phyloP scores from a whole-genome alignment of 306 rosid genomes.

The Prunus dulcis region DNA sequence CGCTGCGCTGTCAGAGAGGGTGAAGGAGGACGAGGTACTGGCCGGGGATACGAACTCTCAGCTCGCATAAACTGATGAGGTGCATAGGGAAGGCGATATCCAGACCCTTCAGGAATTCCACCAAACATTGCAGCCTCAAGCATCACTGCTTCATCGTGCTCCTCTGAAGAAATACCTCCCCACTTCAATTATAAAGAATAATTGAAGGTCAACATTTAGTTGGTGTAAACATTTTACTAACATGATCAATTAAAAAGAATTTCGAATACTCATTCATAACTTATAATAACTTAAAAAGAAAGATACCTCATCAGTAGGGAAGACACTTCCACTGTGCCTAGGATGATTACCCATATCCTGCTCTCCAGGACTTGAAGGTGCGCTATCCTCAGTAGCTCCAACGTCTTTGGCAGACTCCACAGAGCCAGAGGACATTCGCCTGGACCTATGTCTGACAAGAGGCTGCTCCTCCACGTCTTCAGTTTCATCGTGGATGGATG shows the following conservation, averaged over 20 bases:
- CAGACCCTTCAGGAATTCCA: constrained; percentile 77
- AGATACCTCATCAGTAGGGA: constrained; percentile 70
- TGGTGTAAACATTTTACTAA: constrained; percentile 12
- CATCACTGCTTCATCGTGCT: constrained; percentile 94
- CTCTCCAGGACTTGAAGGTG: constrained; percentile 49
- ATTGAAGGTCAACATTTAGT: constrained; percentile 14
- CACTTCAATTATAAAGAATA: constrained; percentile 51
- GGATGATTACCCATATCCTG: constrained; percentile 31
- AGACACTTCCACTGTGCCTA: constrained; percentile 40
- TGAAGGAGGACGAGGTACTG: constrained; percentile 72
- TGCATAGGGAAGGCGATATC: constrained; percentile 60
- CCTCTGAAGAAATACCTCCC: constrained; percentile 94
- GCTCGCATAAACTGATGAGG: constrained; percentile 58
- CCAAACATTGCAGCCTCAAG: constrained; percentile 98
- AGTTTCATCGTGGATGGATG: constrained; percentile 61
- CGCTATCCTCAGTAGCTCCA: constrained; percentile 39
- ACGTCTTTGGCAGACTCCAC: constrained; percentile 44
- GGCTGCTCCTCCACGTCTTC: constrained; percentile 79
- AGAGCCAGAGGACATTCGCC: constrained; percentile 40
- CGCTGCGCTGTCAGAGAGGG: constrained; percentile 85
- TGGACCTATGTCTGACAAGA: constrained; percentile 69
- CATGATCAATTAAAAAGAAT: background rate
- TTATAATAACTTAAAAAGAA: constrained; percentile 15
- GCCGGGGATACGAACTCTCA: constrained; percentile 39
- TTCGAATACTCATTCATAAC: background rate